phyloP scores from a whole-genome alignment of 352 stramenopile genomes.

The Phytophthora pisi region DNA sequence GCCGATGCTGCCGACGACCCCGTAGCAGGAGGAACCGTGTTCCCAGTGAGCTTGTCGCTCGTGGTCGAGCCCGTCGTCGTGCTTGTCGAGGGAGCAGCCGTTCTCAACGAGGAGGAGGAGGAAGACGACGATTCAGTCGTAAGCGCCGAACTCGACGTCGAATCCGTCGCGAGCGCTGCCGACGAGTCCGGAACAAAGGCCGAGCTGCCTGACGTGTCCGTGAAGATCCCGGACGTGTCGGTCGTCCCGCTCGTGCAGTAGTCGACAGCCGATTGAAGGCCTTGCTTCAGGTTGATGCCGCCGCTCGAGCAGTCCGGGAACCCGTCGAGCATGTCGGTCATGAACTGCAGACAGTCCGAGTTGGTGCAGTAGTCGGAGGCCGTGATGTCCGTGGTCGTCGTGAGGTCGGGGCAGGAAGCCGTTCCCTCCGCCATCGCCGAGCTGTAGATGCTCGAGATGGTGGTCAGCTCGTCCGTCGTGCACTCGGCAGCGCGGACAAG shows the following conservation, averaged over 20 bases:
- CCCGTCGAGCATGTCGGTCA: slow-evolving; percentile 16
- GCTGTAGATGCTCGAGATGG: slow-evolving; percentile 23
- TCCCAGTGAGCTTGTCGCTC: slow-evolving; percentile 23
- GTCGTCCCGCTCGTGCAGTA: slow-evolving; percentile 23
- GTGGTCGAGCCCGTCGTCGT: not conserved
- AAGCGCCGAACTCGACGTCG: slow-evolving; percentile 7
- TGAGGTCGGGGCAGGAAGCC: slow-evolving; percentile 20
- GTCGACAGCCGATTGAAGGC: slow-evolving; percentile 17
- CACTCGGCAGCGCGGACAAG: slow-evolving; percentile 18
- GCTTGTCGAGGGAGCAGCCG: not conserved
- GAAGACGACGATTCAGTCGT: not conserved
- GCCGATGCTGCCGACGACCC: slow-evolving; percentile 17
- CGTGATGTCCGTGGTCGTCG: slow-evolving; percentile 4
- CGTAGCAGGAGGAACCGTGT: slow-evolving; percentile 3
- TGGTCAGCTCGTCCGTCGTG: slow-evolving; percentile 20
- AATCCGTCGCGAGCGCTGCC: not conserved
- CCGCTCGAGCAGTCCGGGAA: slow-evolving; percentile 33
- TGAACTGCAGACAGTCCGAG: slow-evolving; percentile 23
- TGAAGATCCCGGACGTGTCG: slow-evolving; percentile 15
- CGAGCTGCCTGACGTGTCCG: slow-evolving; percentile 10
- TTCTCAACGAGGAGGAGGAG: not conserved
- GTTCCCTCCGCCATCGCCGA: slow-evolving; percentile 15
- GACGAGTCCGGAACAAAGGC: not conserved
- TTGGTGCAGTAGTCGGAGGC: slow-evolving; percentile 18
- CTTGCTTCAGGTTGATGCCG: slow-evolving; percentile 31